A percentile compares a stretch with the other conserved stretches of the same genome.
Evolutionary conservation across 2,329 filamentous ascomycete species (phyloP).

Genomic region (Curvularia sp.): DNA sequence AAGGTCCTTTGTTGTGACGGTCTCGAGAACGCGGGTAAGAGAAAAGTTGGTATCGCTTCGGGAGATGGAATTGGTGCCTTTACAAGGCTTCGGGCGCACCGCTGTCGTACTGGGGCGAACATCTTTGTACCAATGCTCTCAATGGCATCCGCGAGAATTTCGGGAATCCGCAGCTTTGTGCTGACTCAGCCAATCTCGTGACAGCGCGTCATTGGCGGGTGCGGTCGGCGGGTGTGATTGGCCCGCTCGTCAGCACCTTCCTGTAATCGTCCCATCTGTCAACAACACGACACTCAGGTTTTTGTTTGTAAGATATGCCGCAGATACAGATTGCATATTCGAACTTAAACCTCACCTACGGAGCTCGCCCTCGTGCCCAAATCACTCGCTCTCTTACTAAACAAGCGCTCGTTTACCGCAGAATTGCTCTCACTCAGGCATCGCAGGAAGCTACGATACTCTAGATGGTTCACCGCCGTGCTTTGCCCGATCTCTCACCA

Average conservation of each 20-base stretch:
- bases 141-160: conserved; percentile 33
- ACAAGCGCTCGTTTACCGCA: conserved; percentile 20
- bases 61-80: conserved; percentile 51
- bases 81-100: conserved; percentile 61
- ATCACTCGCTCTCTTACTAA: conserved; percentile 16
- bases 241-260: conserved; percentile 2
- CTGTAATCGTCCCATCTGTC: conserved; percentile 4
- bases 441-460: conserved; percentile 11
- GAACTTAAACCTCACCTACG: background rate
- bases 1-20: conserved; percentile 63
- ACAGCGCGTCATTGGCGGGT: conserved; percentile 17
- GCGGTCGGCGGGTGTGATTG: conserved; percentile 15
- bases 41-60: conserved; percentile 71
- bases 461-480: conserved; percentile 5
- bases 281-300: conserved; percentile 8
- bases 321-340: background rate
- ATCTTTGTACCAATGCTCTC: conserved; percentile 55
- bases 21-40: conserved; percentile 72
- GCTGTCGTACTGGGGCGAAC: conserved; percentile 69
- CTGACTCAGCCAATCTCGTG: conserved; percentile 30
- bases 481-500: conserved; percentile 20
- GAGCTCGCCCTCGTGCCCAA: background rate
- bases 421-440: conserved; percentile 23
- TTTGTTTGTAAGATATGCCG: background rate
- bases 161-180: conserved; percentile 23